A percentile compares a stretch with the other conserved stretches of the same genome.
These are phyloP conservation scores for Tulasnella sp. DNA, from an alignment of 768 basidiomycete species.

Conservation along the genomic window DNA sequence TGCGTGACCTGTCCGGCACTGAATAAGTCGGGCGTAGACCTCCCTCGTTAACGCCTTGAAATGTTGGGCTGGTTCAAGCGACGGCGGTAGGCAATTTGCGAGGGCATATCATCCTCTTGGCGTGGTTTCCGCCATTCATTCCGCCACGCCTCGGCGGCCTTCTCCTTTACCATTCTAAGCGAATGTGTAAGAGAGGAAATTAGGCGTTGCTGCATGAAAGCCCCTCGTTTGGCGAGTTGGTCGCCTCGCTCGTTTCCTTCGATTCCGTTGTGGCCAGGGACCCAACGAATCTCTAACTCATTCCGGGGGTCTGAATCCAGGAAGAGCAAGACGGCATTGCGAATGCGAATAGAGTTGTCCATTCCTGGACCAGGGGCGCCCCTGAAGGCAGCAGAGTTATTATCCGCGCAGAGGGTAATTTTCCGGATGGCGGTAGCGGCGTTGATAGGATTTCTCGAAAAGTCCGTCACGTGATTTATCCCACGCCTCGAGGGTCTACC, in stretches of 20 bases:
- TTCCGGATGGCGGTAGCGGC: too few species aligned
- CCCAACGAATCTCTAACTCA: conserved; percentile 19
- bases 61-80: neutral
- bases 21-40: too few species aligned
- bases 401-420: conserved; percentile 34
- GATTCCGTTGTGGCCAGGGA: conserved; percentile 33
- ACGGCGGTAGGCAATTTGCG: neutral
- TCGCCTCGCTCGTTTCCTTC: conserved; percentile 28
- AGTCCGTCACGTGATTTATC: too few species aligned
- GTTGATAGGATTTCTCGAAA: too few species aligned
- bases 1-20: too few species aligned
- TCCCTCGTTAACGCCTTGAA: too few species aligned
- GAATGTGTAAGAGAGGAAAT: neutral
- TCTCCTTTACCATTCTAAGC: neutral
- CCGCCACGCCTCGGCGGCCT: neutral
- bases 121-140: neutral
- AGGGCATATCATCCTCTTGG: neutral
- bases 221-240: conserved; percentile 22
- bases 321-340: neutral
- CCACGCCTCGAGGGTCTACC: too few species aligned
- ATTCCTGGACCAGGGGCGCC: neutral
- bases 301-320: conserved; percentile 28
- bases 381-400: neutral
- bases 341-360: neutral
- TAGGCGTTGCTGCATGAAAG: neutral